Evolutionary conservation across 1,139 yeast genomes (phyloP), one percentile per base, ranked within the genome.

Genomic region (Nadsonia starkeyi-henricii): DNA sequence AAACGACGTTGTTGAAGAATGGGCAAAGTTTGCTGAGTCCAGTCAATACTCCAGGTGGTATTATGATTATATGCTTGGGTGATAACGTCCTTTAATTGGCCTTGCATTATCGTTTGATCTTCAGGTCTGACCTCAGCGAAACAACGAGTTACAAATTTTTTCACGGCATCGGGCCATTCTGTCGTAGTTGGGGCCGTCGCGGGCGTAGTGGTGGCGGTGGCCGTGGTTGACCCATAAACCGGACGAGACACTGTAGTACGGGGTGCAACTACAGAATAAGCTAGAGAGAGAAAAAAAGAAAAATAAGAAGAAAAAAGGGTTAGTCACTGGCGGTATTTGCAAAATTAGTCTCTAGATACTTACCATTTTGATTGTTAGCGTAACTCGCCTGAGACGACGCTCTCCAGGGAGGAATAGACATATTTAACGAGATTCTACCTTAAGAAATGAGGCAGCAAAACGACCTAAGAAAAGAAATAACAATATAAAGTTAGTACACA

Each of bases 11-110:
- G 43, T 19, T 21, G 58, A 41, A 81, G 58, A 1, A 77, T 60
- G 0, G 91, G 89, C 1, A 83, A 55, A 30, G 65, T 65, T 60
- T 78, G 83, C 9, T 53, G 57, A 9, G 59, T 60, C 94, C 94
- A 84, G 56, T 81, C 75, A 53, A 78, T 80, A 1, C 63, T 57
- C 69, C 75, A 71, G 2, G 82, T 60, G 43, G 69, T 69, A 17
- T 69, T 66, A 42, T 67, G 62, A 2, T 63, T 64, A 44, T 74
- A 70, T 0, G 89, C 88, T 49, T 61, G 57, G 47, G 76, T 70
- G 28, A 79, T 70, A 36, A 77, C 60, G 20, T 61, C 58, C 53
- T 72, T 77, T 43, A 79, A 62, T 57, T 78, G 77, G 3, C 55
- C 50, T 52, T 75, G 65, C 57, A 65, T 54, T 19, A 49, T 49